Evolutionary conservation across 2,329 filamentous ascomycete species (phyloP).

Genomic region (Fusarium sp.): DNA sequence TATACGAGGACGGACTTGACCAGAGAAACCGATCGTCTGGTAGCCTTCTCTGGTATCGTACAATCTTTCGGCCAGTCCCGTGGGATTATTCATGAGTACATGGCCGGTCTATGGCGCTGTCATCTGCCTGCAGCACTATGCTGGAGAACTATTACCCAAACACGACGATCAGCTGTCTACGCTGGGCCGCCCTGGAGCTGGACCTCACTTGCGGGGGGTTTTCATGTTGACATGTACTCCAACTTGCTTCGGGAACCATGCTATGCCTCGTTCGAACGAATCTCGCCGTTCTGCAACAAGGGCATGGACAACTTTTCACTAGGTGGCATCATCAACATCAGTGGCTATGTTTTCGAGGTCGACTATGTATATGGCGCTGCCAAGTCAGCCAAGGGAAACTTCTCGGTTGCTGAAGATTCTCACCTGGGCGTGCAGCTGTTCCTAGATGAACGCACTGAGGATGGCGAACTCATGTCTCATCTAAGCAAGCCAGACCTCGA

Average conservation of each 20-base stretch:
- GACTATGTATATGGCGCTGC: not conserved
- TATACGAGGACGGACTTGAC: not conserved
- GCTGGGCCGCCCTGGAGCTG: not conserved
- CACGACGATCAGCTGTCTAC: not conserved
- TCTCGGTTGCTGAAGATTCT: not conserved
- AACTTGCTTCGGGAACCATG: not conserved
- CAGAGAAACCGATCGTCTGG: not conserved
- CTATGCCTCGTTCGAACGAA: not conserved
- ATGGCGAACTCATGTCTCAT: not conserved
- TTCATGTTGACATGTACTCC: not conserved
- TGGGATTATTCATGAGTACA: not conserved
- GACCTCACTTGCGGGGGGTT: not conserved
- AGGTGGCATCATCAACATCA: not conserved
- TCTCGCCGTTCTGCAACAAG: not conserved
- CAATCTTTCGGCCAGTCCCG: not conserved
- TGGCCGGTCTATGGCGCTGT: not conserved
- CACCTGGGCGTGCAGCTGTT: not conserved
- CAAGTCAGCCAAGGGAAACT: not conserved
- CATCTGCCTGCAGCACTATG: not conserved
- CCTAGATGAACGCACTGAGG: not conserved
- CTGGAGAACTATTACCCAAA: not conserved
- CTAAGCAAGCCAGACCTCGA: not conserved
- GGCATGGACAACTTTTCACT: not conserved
- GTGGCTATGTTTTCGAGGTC: not conserved
- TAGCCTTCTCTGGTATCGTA: not conserved